Base-by-base conservation (phyloP, 164 flowering plant genomes). In the Stephania japonica region DNA sequence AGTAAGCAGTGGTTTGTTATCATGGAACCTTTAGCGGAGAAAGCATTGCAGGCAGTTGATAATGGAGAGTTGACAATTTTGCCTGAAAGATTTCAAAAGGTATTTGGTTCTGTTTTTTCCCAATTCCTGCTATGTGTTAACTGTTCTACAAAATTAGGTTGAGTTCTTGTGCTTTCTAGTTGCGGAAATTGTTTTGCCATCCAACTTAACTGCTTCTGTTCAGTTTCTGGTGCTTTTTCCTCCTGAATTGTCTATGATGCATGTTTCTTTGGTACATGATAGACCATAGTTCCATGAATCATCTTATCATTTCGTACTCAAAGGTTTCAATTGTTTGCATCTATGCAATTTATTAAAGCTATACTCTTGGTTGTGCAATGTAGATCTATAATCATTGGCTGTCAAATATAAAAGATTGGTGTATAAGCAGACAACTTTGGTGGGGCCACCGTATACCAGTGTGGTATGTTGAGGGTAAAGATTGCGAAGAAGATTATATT, bases 371-470 rank as follows among this genome's bases (percentile, higher is more conserved):
- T 8, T 75, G 63, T 67, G 41, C 68, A 50, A 32, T 73, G 74
- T 85, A 92, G 98, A 94, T 91, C 59, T 94, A 94, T 73, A 86
- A 91, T 76, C 97, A 92, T 59, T 94, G 99, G 99, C 86, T 92
- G 43, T 88, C 85, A 78, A 86, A 82, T 78, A 94, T 94, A 75
- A 92, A 92, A 81, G 97, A 94, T 77, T 92, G 99, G 99, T 92
- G 97, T 81, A 94, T 94, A 86, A 92, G 97, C 84, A 87, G 99
- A 79, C 99, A 94, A 77, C 82, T 94, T 10, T 94, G 99, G 99
- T 94, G 99, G 99, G 99, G 99, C 42, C 99, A 94, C 73, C 90
- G 93, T 4, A 92, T 94, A 78, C 99, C 97, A 25, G 99, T 92
- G 77, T 94, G 99, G 99, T 94, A 92, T 70, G 77, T 94, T 79